Percentiles rank a stretch among this genome's conserved stretches.
Conservation (phyloP, 768 basidiomycete genomes). For the Xerocomellus dryophilus region DNA sequence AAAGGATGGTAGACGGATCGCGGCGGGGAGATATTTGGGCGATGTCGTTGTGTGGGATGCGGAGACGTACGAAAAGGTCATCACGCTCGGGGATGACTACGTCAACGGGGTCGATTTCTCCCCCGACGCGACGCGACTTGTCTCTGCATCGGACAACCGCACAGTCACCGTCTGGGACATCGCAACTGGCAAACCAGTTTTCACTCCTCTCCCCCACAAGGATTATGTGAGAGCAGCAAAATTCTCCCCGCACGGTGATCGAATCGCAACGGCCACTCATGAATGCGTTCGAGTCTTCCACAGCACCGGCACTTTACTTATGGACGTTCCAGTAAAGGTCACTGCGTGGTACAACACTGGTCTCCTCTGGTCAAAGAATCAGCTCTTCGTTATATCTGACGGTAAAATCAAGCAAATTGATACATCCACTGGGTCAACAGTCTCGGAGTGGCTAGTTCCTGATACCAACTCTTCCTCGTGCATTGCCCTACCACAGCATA, state of each 20-base stretch:
- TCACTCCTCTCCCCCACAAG: background rate
- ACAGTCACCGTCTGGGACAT: background rate
- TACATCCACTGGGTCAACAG: background rate
- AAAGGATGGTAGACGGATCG: background rate
- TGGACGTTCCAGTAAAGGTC: background rate
- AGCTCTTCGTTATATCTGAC: background rate
- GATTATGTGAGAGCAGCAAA: background rate
- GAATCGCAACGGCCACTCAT: background rate
- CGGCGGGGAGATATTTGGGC: background rate
- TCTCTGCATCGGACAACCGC: background rate
- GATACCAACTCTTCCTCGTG: background rate
- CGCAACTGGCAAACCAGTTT: background rate
- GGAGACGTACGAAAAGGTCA: background rate
- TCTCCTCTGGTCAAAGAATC: conserved; percentile 1
- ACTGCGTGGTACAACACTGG: background rate
- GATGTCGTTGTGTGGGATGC: background rate
- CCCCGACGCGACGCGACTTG: background rate
- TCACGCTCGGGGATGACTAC: background rate
- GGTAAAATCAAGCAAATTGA: background rate
- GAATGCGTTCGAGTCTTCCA: background rate
- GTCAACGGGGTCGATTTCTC: background rate
- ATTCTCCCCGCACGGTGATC: background rate
- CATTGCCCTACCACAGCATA: background rate
- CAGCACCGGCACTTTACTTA: background rate
- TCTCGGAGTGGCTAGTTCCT: background rate